Percentiles rank a stretch among this genome's conserved stretches.
These are phyloP conservation scores for Suhomyces bribrorum DNA, from an alignment of 1,139 yeast genomes.

Conservation along the genomic window DNA sequence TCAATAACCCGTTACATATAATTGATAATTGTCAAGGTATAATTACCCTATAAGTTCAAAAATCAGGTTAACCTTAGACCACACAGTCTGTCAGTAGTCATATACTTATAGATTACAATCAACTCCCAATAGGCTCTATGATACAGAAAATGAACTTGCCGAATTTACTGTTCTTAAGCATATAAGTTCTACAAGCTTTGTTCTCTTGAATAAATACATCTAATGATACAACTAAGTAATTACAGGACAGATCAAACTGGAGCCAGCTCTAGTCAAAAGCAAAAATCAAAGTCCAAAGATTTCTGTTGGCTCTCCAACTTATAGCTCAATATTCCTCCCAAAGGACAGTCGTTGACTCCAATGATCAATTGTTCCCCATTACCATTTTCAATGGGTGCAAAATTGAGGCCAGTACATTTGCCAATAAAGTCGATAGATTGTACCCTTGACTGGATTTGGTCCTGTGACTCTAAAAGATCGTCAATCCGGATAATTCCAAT, in stretches of 20 bases:
- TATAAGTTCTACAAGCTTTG: no score
- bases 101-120: no score
- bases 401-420: slow-evolving; percentile 57
- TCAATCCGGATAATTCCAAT: slow-evolving; percentile 49
- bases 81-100: no score
- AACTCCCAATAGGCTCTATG: no score
- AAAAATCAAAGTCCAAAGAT: slow-evolving; percentile 45
- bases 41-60: no score
- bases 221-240: no score
- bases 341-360: slow-evolving; percentile 57
- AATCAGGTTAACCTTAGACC: no score
- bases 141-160: no score
- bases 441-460: slow-evolving; percentile 28
- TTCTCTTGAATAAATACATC: no score
- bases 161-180: no score
- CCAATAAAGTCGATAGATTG: slow-evolving; percentile 60
- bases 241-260: not conserved
- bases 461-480: slow-evolving; percentile 23
- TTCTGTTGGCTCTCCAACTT: slow-evolving; percentile 37
- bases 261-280: slow-evolving; percentile 1
- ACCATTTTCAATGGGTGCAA: slow-evolving; percentile 47
- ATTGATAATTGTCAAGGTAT: no score
- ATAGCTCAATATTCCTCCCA: slow-evolving; percentile 60
- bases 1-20: no score
- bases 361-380: slow-evolving; percentile 50